These are phyloP conservation scores for Ceratocystis alfenasii DNA, from an alignment of 2,329 filamentous ascomycete species.

Conservation along the genomic window DNA sequence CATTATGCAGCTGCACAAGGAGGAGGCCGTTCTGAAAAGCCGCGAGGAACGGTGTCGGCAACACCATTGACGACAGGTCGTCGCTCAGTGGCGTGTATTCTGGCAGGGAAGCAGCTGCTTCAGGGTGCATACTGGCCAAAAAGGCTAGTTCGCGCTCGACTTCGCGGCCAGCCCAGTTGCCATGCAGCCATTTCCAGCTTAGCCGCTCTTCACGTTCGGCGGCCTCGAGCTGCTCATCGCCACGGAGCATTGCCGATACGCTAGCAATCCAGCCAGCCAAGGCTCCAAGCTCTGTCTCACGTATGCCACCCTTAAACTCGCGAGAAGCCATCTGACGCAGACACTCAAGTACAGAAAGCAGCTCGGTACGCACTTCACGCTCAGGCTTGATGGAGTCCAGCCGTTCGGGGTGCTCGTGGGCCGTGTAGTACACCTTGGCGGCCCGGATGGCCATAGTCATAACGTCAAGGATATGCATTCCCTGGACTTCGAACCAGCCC, in stretches of 20 bases:
- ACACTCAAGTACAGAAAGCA: conserved; percentile 78
- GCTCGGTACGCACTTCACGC: conserved; percentile 68
- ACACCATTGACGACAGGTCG: conserved; percentile 25
- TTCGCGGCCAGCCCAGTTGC: conserved; percentile 60
- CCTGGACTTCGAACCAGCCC: conserved; percentile 73
- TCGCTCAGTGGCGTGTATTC: conserved; percentile 42
- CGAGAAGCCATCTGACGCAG: conserved; percentile 83
- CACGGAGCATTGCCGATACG: conserved; percentile 62
- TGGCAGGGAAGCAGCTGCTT: conserved; percentile 38
- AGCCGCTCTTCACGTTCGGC: conserved; percentile 58
- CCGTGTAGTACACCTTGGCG: conserved; percentile 91
- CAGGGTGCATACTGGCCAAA: conserved; percentile 56
- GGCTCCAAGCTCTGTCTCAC: conserved; percentile 60
- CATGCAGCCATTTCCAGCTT: conserved; percentile 67
- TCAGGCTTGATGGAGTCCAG: conserved; percentile 81
- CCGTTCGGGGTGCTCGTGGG: conserved; percentile 75
- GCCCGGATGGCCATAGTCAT: conserved; percentile 91
- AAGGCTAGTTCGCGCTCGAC: conserved; percentile 72
- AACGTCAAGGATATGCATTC: conserved; percentile 82
- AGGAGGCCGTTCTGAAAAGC: conserved; percentile 66
- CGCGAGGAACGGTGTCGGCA: conserved; percentile 61
- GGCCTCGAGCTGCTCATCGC: conserved; percentile 66
- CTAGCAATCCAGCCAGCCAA: conserved; percentile 70
- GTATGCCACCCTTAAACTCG: conserved; percentile 73
- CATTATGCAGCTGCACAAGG: conserved; percentile 81